Evolutionary conservation across 2,329 filamentous ascomycete genomes (phyloP), one percentile per base, ranked within the genome.

Genomic region (Pseudogymnoascus sp.): DNA sequence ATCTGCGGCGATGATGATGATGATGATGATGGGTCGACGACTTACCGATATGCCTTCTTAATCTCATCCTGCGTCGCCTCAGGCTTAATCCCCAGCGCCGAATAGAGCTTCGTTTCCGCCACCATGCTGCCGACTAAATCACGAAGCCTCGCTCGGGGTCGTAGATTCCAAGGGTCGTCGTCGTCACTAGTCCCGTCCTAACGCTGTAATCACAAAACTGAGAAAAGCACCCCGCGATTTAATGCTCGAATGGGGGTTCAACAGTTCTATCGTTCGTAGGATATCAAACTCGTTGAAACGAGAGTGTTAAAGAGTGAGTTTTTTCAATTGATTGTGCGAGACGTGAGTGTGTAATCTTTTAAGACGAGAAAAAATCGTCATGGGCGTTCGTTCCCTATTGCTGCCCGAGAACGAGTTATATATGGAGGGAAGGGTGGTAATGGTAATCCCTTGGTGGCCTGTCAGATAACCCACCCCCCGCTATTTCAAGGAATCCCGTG

Each of bases 21-120:
- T 19, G 19, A 19, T 19, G 19, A 19, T 19, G 19, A 19, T 19
- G 19, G 19, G 19, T 19, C 19, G 19, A 19, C 38, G 38, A 71
- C 84, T 76, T 86, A 90, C 87, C 90, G 85, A 76, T 96, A 96
- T 64, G 87, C 95, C 76, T 97, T 99, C 76, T 97, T 97, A 75
- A 99, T 96, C 68, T 97, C 93, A 73, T 97, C 93, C 77, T 96
- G 91, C 24, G 86, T 83, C 24, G 93, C 91, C 65, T 86, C 84
- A 38, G 93, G 85, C 75, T 90, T 88, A 77, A 97, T 80, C 74
- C 82, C 81, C 71, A 99, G 82, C 67, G 86, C 83, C 76, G 97
- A 91, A 81, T 99, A 99, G 67, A 97, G 87, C 78, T 96, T 96
- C 62, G 90, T 95, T 81, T 97, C 93, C 72, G 91, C 89, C 70